A percentile compares a stretch with the other conserved stretches of the same genome.
Conservation (phyloP, 441 rosid genomes). For the Theobroma grandiflorum region DNA sequence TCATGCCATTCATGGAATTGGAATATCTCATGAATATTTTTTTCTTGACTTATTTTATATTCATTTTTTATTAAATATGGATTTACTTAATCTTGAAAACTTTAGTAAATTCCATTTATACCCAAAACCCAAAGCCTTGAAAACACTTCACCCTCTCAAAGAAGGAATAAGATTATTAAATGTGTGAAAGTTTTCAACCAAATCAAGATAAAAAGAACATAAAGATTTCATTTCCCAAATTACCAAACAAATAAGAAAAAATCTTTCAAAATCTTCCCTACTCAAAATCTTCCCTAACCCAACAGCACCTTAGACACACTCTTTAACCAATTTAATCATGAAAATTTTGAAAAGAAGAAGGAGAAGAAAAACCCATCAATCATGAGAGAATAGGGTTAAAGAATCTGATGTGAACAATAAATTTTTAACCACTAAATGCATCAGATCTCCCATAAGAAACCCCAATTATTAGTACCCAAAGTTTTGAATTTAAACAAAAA, state of each 20-base stretch:
- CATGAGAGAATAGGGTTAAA: not conserved
- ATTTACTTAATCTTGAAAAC: not conserved
- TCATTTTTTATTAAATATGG: not conserved
- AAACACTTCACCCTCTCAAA: not conserved
- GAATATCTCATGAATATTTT: not conserved
- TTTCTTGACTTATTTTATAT: not conserved
- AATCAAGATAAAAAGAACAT: not conserved
- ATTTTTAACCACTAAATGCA: not conserved
- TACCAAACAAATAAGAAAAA: not conserved
- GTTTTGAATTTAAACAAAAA: not conserved
- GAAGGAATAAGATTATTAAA: not conserved
- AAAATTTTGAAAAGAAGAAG: not conserved
- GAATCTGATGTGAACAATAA: not conserved
- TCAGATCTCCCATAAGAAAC: not conserved
- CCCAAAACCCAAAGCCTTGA: not conserved
- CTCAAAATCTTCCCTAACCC: not conserved
- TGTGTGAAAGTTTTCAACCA: not conserved
- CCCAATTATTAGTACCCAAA: slow-evolving; percentile 3
- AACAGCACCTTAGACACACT: too few species aligned
- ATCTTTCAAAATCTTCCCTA: not conserved
- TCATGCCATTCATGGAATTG: not conserved
- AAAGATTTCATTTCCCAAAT: not conserved
- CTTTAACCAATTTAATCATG: not conserved
- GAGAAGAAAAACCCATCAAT: not conserved
- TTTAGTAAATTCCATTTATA: not conserved